A percentile compares a stretch with the other conserved stretches of the same genome.
Conservation (phyloP, 2,329 filamentous ascomycete genomes). For the Exophiala spinifera region DNA sequence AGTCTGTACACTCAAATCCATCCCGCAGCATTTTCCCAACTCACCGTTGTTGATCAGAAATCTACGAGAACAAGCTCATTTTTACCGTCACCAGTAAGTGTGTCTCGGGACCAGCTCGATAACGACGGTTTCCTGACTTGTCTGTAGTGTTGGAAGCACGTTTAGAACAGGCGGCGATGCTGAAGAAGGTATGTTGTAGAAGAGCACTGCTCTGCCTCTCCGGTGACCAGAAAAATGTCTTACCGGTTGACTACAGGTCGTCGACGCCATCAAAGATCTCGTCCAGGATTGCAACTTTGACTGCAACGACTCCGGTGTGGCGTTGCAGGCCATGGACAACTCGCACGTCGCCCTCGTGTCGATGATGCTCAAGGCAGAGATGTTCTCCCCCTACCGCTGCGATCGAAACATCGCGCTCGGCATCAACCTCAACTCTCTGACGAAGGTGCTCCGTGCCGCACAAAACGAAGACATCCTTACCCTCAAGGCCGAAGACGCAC, state of each 20-base stretch:
- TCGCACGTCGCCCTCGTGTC: constrained; percentile 98
- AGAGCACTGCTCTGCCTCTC: not conserved
- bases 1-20: not conserved
- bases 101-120: not conserved
- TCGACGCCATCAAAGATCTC: constrained; percentile 98
- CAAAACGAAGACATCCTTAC: constrained; percentile 94
- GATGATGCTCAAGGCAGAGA: constrained; percentile 96
- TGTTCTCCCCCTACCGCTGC: constrained; percentile 92
- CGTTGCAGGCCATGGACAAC: constrained; percentile 99
- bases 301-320: constrained; percentile 99
- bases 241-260: constrained; percentile 58
- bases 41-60: not conserved
- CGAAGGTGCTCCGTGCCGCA: constrained; percentile 92
- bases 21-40: too few relatives aligned
- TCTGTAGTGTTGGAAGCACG: constrained; percentile 86
- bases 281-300: constrained; percentile 99
- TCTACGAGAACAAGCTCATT: too few relatives aligned
- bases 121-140: not conserved
- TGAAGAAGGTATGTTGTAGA: constrained; percentile 92
- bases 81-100: not conserved
- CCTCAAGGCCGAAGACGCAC: constrained; percentile 94
- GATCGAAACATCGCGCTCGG: constrained; percentile 98
- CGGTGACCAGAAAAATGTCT: too few relatives aligned
- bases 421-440: constrained; percentile 93
- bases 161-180: constrained; percentile 84